Percentiles rank a stretch among this genome's conserved stretches.
phyloP scores from a whole-genome alignment of 1,284 basidiomycete species.

The Cryptococcus maquisensis region DNA sequence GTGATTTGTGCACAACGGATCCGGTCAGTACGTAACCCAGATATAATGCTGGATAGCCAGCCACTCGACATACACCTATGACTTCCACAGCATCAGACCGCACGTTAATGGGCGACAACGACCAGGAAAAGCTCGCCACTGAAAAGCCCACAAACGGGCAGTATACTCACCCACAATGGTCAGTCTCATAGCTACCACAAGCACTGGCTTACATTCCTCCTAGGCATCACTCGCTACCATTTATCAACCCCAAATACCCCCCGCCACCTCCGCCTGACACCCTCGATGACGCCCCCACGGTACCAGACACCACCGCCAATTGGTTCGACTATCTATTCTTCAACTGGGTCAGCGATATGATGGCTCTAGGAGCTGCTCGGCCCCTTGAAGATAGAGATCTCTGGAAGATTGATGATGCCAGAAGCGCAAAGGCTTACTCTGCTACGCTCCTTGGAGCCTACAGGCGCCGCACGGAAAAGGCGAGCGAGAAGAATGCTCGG shows the following conservation, averaged over 20 bases:
- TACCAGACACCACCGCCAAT: conserved; percentile 56
- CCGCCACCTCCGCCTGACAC: conserved; percentile 54
- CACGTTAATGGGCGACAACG: too few relatives aligned
- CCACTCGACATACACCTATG: too few relatives aligned
- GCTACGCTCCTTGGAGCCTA: conserved; percentile 63
- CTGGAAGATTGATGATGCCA: conserved; percentile 64
- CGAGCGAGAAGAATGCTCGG: conserved; percentile 64
- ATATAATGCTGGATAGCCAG: too few relatives aligned
- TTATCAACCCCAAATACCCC: conserved; percentile 43
- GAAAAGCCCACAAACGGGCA: too few relatives aligned
- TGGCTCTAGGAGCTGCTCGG: conserved; percentile 58
- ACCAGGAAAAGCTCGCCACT: too few relatives aligned
- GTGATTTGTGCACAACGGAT: too few relatives aligned
- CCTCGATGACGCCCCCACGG: conserved; percentile 56
- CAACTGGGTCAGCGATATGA: conserved; percentile 69
- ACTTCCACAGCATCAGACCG: too few relatives aligned
- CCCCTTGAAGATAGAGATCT: conserved; percentile 77
- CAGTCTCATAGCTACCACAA: too few relatives aligned
- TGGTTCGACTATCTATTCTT: conserved; percentile 57
- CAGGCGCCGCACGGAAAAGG: conserved; percentile 58
- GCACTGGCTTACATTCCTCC: conserved; percentile 3
- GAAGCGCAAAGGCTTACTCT: conserved; percentile 60
- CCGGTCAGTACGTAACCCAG: too few relatives aligned
- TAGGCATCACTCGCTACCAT: conserved; percentile 47
- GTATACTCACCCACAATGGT: too few relatives aligned